A percentile compares a stretch with the other conserved stretches of the same genome.
Conservation (phyloP, 306 rosid genomes). For the Trichosanthes truncata region DNA sequence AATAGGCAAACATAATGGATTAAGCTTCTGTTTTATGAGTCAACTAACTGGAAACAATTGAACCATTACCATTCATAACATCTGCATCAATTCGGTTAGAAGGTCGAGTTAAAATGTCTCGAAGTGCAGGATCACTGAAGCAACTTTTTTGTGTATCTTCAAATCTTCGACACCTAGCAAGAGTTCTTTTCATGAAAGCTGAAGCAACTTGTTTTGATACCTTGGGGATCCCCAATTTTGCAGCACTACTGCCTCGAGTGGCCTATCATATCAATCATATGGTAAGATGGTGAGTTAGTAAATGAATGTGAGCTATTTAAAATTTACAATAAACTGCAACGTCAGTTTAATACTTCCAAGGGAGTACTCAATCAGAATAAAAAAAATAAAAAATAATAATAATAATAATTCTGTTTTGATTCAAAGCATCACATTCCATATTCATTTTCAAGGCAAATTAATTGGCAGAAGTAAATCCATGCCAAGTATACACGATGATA, state of each 20-base stretch:
- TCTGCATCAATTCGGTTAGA: constrained; percentile 25
- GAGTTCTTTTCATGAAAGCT: constrained; percentile 71
- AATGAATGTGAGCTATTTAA: neutral
- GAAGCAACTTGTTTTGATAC: constrained; percentile 58
- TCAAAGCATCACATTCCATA: neutral
- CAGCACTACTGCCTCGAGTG: constrained; percentile 65
- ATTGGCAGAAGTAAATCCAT: neutral
- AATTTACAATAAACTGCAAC: constrained; percentile 1
- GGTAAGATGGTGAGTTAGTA: neutral
- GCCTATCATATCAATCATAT: constrained; percentile 45
- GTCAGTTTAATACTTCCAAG: neutral
- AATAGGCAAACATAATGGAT: neutral
- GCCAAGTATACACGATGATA: neutral
- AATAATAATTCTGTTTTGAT: neutral
- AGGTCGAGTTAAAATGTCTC: constrained; percentile 44
- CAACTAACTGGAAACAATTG: constrained; percentile 11
- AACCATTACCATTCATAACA: constrained; percentile 19
- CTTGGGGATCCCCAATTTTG: constrained; percentile 58
- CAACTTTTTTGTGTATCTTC: constrained; percentile 65
- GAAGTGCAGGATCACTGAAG: constrained; percentile 51
- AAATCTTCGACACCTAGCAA: constrained; percentile 53
- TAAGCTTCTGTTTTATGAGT: constrained; percentile 3
- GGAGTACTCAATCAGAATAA: neutral
- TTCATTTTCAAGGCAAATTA: neutral
- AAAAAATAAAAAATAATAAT: neutral